Conservation (phyloP, 208 protist genomes). For the Borovskyia barvae region DNA sequence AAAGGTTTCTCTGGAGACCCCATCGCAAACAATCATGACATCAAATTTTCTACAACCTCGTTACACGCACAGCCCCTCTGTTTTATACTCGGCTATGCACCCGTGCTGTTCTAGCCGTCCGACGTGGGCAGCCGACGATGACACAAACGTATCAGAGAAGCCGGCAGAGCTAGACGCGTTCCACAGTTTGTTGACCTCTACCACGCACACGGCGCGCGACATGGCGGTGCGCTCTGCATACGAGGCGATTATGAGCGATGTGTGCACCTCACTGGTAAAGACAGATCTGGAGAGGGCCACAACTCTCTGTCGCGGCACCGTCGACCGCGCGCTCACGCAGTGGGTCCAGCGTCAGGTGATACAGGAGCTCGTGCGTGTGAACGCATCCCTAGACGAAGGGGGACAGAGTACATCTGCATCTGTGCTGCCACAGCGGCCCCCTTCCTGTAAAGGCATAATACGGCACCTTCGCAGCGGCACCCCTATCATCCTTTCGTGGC, state of each 20-base stretch:
- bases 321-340: slow-evolving; percentile 37
- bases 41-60: too few relatives aligned
- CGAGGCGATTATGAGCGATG: slow-evolving; percentile 29
- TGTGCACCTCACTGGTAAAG: slow-evolving; percentile 24
- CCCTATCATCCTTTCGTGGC: slow-evolving; percentile 19
- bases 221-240: slow-evolving; percentile 37
- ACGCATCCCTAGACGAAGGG: not conserved
- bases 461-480: slow-evolving; percentile 37
- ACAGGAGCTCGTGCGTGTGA: not conserved
- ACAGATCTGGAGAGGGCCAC: slow-evolving; percentile 16
- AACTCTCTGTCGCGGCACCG: slow-evolving; percentile 5
- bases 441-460: slow-evolving; percentile 31
- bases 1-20: too few relatives aligned
- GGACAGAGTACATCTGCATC: not conserved
- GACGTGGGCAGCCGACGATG: too few relatives aligned
- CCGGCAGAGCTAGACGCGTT: not conserved
- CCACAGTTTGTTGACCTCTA: slow-evolving; percentile 22
- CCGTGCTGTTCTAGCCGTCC: too few relatives aligned
- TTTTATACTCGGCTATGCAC: too few relatives aligned
- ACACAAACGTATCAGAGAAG: not conserved
- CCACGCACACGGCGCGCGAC: slow-evolving; percentile 32
- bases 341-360: slow-evolving; percentile 34
- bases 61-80: too few relatives aligned
- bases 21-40: too few relatives aligned
- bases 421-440: not conserved